Evolutionary conservation across 495 filamentous ascomycete genomes (phyloP).

Genomic region (Tuber borchii): DNA sequence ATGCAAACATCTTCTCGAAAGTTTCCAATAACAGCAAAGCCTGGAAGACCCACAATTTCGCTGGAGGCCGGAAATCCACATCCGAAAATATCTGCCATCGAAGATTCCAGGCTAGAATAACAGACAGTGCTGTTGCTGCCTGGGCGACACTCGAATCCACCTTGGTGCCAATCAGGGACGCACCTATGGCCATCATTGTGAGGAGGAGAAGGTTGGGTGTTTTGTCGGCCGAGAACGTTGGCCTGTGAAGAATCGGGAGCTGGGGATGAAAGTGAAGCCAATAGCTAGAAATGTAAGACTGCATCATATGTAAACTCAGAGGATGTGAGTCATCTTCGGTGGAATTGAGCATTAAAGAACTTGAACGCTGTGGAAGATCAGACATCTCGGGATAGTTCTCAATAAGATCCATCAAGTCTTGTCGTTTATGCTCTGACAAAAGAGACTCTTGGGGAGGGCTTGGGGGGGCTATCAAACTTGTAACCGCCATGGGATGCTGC

Average conservation of each 20-base stretch:
- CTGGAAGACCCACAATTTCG: conserved; percentile 97
- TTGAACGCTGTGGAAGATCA: not conserved
- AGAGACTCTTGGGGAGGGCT: conserved; percentile 61
- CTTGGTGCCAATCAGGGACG: conserved; percentile 74
- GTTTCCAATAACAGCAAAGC: conserved; percentile 81
- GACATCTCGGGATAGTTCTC: conserved; percentile 45
- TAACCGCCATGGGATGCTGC: conserved; percentile 72
- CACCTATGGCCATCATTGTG: conserved; percentile 89
- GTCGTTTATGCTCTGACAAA: conserved; percentile 80
- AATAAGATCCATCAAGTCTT: conserved; percentile 80
- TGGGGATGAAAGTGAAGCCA: conserved; percentile 95
- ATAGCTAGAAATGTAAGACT: conserved; percentile 85
- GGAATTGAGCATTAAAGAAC: conserved; percentile 9
- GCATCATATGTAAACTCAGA: conserved; percentile 87
- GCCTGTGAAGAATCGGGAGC: conserved; percentile 86
- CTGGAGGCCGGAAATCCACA: conserved; percentile 82
- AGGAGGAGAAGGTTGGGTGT: conserved; percentile 80
- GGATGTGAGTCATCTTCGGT: conserved; percentile 55
- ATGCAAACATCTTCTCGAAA: conserved; percentile 96
- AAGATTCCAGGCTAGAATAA: conserved; percentile 84
- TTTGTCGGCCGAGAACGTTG: conserved; percentile 83
- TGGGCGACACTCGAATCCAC: conserved; percentile 67
- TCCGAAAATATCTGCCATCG: conserved; percentile 86
- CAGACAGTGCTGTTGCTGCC: conserved; percentile 67
- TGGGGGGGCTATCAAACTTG: conserved; percentile 76